Evolutionary conservation across 495 filamentous ascomycete genomes (phyloP).

Genomic region (Hyaloscypha bicolor): DNA sequence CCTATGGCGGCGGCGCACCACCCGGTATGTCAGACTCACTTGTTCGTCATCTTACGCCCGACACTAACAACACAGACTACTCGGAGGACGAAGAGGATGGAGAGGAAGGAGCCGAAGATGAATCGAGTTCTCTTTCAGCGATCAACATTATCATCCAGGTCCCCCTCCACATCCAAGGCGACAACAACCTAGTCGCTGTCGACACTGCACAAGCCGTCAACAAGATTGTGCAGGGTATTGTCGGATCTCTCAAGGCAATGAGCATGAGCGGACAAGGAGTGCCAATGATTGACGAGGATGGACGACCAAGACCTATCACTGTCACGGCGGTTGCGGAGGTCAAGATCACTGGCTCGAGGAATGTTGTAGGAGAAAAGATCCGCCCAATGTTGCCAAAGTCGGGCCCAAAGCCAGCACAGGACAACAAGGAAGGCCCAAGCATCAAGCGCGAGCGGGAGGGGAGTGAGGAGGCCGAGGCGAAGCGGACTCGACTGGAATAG

Average conservation of each 20-base stretch:
- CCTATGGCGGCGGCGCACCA: not conserved
- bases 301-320: slow-evolving; percentile 29
- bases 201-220: slow-evolving; percentile 16
- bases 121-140: not conserved
- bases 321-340: slow-evolving; percentile 32
- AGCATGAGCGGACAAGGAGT: slow-evolving; percentile 26
- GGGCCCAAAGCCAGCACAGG: not conserved
- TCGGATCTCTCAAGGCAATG: slow-evolving; percentile 27
- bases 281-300: slow-evolving; percentile 36
- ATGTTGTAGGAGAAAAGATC: slow-evolving; percentile 27
- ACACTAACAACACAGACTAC: not conserved
- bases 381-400: not conserved
- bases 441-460: slow-evolving; percentile 1
- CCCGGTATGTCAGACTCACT: not conserved
- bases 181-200: slow-evolving; percentile 31
- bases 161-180: slow-evolving; percentile 28
- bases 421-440: not conserved
- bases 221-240: slow-evolving; percentile 26
- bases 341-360: slow-evolving; percentile 27
- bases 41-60: not conserved
- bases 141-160: slow-evolving; percentile 30
- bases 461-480: not conserved
- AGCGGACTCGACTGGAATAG: slow-evolving; percentile 5
- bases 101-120: slow-evolving; percentile 1
- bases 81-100: slow-evolving; percentile 14